Evolutionary conservation across 768 basidiomycete species (phyloP), one percentile per base, ranked within the genome.

Genomic region (Chlorophyllum brunneum): DNA sequence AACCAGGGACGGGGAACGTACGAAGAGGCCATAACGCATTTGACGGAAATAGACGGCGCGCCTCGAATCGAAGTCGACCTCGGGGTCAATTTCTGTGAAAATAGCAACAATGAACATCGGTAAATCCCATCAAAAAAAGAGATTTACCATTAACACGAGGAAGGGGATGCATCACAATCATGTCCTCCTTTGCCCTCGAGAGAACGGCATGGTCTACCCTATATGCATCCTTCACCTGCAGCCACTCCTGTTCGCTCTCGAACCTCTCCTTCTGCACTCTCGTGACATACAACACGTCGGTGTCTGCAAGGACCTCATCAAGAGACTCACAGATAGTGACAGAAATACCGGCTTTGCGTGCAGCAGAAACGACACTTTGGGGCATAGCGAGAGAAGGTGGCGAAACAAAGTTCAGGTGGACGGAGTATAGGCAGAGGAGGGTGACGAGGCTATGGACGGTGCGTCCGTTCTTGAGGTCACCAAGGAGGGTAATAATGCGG

Each of bases 101-200:
- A 31, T 30, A 53, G 9, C 7, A 39, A 22, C 16, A n/a, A 29
- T 46, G 3, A 48, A 24, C 20, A 4, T 41, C 42, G 23, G 8
- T 4, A 15, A 10, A n/a, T 10, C n/a, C 26, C 3, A 45, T n/a
- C 10, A 5, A 26, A 29, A 16, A n/a, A 16, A 11, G 42, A 29
- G 15, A 54, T 81, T 57, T 58, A 85, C 91, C 91, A 54, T 91
- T 92, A 45, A 95, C 84, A 62, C 97, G 72, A 11, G 97, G 97
- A 18, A 99, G 75, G n/a, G 97, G 97, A 68, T 99, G 97, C 94
- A 99, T 95, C 58, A 98, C 93, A 54, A 98, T 98, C 85, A 97
- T 92, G 48, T 94, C 90, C 57, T 92, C 88, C 73, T 98, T 98
- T 8, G 97, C 95, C 37, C 89, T 78, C 4, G 93, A 84, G 23